Conservation (phyloP, 495 filamentous ascomycete species). For the Daldinia decipiens region DNA sequence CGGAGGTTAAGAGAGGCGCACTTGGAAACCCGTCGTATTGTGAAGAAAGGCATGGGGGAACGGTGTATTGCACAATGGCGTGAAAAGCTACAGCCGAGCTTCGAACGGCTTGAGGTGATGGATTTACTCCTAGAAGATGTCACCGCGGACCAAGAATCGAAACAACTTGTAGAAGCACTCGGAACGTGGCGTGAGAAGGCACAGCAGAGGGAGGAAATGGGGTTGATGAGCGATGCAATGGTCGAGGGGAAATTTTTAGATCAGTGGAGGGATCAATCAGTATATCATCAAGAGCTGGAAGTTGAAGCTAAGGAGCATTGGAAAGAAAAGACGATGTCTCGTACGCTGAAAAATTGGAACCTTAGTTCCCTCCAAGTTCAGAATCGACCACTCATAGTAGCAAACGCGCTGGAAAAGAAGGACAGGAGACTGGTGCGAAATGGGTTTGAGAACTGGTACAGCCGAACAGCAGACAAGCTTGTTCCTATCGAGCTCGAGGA, state of each 20-base stretch:
- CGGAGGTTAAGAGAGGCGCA: conserved; percentile 46
- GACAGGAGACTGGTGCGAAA: conserved; percentile 64
- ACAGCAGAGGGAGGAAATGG: conserved; percentile 34
- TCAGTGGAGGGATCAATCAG: conserved; percentile 42
- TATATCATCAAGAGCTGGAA: conserved; percentile 28
- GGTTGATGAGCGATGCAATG: conserved; percentile 38
- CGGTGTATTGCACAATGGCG: conserved; percentile 47
- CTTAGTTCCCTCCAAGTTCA: conserved; percentile 49
- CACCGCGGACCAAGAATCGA: conserved; percentile 39
- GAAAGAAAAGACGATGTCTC: conserved; percentile 56
- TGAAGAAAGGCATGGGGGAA: conserved; percentile 48
- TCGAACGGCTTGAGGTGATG: conserved; percentile 39
- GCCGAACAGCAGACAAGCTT: conserved; percentile 57
- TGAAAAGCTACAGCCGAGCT: conserved; percentile 42
- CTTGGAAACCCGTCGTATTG: conserved; percentile 46
- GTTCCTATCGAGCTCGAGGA: conserved; percentile 44
- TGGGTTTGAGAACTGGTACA: conserved; percentile 69
- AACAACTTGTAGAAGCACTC: conserved; percentile 52
- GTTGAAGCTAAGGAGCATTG: conserved; percentile 41
- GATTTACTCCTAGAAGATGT: conserved; percentile 35
- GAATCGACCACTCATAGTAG: conserved; percentile 49
- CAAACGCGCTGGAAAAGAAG: conserved; percentile 54
- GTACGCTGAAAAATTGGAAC: conserved; percentile 66
- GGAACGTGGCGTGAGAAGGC: conserved; percentile 55
- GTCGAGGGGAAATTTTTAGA: conserved; percentile 51